Evolutionary conservation across 805 yeast genomes (phyloP).

Genomic region (Zygoascus ofunaensis): DNA sequence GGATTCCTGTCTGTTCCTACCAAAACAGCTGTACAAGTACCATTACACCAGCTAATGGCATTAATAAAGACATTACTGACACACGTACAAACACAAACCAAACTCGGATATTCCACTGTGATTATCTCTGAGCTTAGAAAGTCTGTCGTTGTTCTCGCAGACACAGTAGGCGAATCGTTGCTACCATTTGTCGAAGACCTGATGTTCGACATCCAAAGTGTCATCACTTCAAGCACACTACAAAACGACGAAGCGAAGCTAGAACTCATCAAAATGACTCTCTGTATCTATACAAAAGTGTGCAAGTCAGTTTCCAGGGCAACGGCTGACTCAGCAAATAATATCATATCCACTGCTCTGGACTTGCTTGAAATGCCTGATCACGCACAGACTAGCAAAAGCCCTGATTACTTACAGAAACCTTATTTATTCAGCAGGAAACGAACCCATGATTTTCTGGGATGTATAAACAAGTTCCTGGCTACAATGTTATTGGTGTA

Average conservation of each 20-base stretch:
- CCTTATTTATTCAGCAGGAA: constrained; percentile 1
- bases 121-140: not conserved
- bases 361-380: constrained; percentile 2
- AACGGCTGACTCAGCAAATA: constrained; percentile 3
- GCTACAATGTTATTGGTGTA: constrained; percentile 39
- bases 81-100: not conserved
- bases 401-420: constrained; percentile 5
- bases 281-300: not conserved
- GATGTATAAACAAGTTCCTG: constrained; percentile 39
- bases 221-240: not conserved
- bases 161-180: constrained; percentile 5
- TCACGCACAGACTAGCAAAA: not conserved
- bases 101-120: not conserved
- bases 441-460: constrained; percentile 1
- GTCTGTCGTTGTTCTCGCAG: not conserved
- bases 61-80: constrained; percentile 24
- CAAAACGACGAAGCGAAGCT: not conserved
- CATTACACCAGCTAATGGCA: constrained; percentile 48
- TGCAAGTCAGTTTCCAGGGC: constrained; percentile 6
- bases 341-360: constrained; percentile 7
- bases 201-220: not conserved
- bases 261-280: not conserved
- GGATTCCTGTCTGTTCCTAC: constrained; percentile 45
- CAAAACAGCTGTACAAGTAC: constrained; percentile 47
- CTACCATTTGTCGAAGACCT: constrained; percentile 4